A percentile compares a stretch with the other conserved stretches of the same genome.
Conservation (phyloP, 768 basidiomycete genomes). For the Coprinopsis sp. region DNA sequence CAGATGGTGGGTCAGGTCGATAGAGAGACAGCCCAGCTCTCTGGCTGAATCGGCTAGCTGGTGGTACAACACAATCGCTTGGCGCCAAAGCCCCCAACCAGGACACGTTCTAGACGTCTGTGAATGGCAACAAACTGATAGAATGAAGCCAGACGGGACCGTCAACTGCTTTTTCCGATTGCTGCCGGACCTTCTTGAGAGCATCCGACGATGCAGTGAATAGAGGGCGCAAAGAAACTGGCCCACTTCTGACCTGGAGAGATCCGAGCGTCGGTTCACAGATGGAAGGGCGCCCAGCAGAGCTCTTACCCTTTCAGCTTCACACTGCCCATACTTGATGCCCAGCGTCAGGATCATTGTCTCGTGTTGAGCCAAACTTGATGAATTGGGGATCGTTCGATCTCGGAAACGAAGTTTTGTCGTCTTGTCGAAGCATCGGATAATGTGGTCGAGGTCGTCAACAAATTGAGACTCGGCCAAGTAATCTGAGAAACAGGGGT, state of each 20-base stretch:
- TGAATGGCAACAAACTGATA: neutral
- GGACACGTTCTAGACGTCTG: constrained; percentile 26
- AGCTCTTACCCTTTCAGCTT: constrained; percentile 33
- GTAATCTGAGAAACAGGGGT: constrained; percentile 23
- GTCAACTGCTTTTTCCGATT: constrained; percentile 10
- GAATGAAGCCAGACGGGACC: constrained; percentile 5
- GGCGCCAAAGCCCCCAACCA: constrained; percentile 52
- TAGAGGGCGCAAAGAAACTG: constrained; percentile 24
- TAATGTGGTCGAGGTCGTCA: constrained; percentile 39
- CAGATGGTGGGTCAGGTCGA: constrained; percentile 46
- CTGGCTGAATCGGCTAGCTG: constrained; percentile 32
- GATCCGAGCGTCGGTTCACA: neutral
- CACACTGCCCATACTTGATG: constrained; percentile 43
- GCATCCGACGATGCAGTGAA: constrained; percentile 21
- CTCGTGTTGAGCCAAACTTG: constrained; percentile 40
- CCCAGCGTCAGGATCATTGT: constrained; percentile 33
- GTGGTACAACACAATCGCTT: constrained; percentile 46
- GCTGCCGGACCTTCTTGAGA: constrained; percentile 13
- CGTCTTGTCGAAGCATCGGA: constrained; percentile 40
- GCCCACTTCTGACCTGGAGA: constrained; percentile 16
- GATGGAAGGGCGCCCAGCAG: neutral
- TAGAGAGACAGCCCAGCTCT: constrained; percentile 35
- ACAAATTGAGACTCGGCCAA: constrained; percentile 34
- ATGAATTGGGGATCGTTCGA: constrained; percentile 39
- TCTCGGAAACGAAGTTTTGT: constrained; percentile 43